These are phyloP conservation scores for Raffaelea albimanens DNA, from an alignment of 2,329 filamentous ascomycete genomes.

Conservation along the genomic window DNA sequence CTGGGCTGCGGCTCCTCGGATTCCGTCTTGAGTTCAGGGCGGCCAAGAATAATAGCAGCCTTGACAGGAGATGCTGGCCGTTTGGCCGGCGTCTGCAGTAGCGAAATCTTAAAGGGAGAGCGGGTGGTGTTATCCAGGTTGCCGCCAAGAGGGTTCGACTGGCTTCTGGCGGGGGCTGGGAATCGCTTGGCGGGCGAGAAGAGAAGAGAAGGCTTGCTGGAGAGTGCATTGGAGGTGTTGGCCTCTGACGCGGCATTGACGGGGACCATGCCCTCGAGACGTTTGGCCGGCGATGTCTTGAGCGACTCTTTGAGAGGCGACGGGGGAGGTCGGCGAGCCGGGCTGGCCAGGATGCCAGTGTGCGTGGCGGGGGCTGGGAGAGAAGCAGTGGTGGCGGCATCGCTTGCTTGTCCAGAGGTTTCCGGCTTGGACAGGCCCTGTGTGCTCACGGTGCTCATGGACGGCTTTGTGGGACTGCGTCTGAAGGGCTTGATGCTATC, in stretches of 20 bases:
- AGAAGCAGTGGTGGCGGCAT: not conserved
- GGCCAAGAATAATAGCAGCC: constrained; percentile 22
- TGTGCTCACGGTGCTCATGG: constrained; percentile 12
- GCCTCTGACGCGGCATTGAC: not conserved
- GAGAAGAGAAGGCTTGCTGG: constrained; percentile 29
- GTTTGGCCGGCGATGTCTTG: constrained; percentile 47
- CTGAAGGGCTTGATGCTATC: constrained; percentile 41
- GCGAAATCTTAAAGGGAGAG: constrained; percentile 35
- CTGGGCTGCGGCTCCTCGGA: constrained; percentile 14
- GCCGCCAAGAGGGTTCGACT: constrained; percentile 19
- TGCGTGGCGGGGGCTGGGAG: constrained; percentile 23
- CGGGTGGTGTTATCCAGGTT: constrained; percentile 17
- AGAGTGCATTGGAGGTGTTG: constrained; percentile 15
- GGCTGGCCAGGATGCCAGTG: constrained; percentile 37
- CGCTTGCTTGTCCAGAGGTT: too few species aligned
- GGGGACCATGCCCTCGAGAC: constrained; percentile 30
- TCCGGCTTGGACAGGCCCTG: not conserved
- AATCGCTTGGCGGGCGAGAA: constrained; percentile 43
- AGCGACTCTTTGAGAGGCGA: constrained; percentile 43
- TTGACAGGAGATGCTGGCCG: constrained; percentile 25
- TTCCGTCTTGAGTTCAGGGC: constrained; percentile 17
- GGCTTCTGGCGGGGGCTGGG: constrained; percentile 25
- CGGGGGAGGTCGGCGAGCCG: constrained; percentile 42
- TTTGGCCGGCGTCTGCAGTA: constrained; percentile 35
- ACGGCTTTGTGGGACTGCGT: constrained; percentile 46